A percentile compares a stretch with the other conserved stretches of the same genome.
These are phyloP conservation scores for Phaeosphaeriaceae sp. DNA, from an alignment of 2,329 filamentous ascomycete genomes.

Conservation along the genomic window DNA sequence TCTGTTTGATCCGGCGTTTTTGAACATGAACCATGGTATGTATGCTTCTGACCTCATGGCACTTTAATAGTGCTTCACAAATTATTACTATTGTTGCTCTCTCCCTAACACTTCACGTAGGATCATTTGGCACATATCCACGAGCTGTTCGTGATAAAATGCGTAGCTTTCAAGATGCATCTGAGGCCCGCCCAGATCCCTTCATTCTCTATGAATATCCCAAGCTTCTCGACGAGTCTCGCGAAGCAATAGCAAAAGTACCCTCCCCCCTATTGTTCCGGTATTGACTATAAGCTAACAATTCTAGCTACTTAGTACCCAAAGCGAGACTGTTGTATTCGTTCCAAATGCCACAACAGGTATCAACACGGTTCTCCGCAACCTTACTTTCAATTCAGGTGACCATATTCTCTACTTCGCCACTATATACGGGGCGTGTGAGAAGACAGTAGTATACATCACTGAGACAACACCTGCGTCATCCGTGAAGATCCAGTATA, in stretches of 20 bases:
- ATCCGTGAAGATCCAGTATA: conserved; percentile 63
- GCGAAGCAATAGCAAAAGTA: conserved; percentile 61
- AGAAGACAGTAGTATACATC: conserved; percentile 74
- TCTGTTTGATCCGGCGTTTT: conserved; percentile 69
- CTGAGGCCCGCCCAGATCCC: conserved; percentile 73
- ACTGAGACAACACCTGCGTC: conserved; percentile 67
- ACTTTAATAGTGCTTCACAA: background rate
- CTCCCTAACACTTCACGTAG: conserved; percentile 39
- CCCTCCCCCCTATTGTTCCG: background rate
- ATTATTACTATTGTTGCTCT: no score
- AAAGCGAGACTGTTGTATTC: conserved; percentile 72
- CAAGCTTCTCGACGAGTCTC: conserved; percentile 66
- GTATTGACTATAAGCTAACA: background rate
- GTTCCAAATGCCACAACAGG: conserved; percentile 81
- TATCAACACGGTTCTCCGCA: conserved; percentile 80
- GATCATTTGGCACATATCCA: conserved; percentile 83
- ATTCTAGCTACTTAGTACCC: conserved; percentile 65
- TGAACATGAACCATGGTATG: conserved; percentile 79
- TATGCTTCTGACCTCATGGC: background rate
- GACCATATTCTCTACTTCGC: conserved; percentile 82
- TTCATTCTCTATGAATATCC: conserved; percentile 77
- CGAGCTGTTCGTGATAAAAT: conserved; percentile 64
- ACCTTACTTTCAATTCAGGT: conserved; percentile 69
- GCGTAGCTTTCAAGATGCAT: conserved; percentile 68
- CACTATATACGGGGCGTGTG: conserved; percentile 79